These are phyloP conservation scores for Mycena alexandri DNA, from an alignment of 768 basidiomycete species.

Conservation along the genomic window DNA sequence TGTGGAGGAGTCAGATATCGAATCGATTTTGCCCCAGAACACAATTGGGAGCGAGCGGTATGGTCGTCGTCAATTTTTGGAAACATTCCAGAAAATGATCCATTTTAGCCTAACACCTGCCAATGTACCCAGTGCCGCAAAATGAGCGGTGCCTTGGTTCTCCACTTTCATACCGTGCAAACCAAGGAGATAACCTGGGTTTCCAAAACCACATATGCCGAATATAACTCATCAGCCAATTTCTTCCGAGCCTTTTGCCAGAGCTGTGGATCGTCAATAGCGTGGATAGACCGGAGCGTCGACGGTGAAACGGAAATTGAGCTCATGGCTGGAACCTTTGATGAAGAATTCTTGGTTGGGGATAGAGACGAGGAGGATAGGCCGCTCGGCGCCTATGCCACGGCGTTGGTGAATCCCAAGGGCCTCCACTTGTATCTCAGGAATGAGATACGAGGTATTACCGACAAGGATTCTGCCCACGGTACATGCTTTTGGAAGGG, in stretches of 20 bases:
- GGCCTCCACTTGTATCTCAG: conserved; percentile 19
- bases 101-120: conserved; percentile 20
- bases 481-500: conserved; percentile 25
- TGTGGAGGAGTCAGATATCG: conserved; percentile 28
- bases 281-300: conserved; percentile 11
- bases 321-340: conserved; percentile 20
- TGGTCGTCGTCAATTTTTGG: neutral
- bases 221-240: conserved; percentile 24
- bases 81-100: neutral
- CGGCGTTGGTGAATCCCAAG: conserved; percentile 22
- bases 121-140: conserved; percentile 34
- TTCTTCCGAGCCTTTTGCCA: conserved; percentile 25
- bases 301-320: neutral
- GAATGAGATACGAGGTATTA: conserved; percentile 26
- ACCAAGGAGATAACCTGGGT: conserved; percentile 17
- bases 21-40: conserved; percentile 24
- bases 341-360: conserved; percentile 28
- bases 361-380: conserved; percentile 17
- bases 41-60: conserved; percentile 27
- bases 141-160: conserved; percentile 15
- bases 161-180: conserved; percentile 8
- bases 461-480: conserved; percentile 3
- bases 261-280: conserved; percentile 27
- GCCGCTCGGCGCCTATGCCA: conserved; percentile 8
- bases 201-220: conserved; percentile 25